Base-by-base conservation (phyloP, 129 eudicot species). In the Oenanthe sinensis region DNA sequence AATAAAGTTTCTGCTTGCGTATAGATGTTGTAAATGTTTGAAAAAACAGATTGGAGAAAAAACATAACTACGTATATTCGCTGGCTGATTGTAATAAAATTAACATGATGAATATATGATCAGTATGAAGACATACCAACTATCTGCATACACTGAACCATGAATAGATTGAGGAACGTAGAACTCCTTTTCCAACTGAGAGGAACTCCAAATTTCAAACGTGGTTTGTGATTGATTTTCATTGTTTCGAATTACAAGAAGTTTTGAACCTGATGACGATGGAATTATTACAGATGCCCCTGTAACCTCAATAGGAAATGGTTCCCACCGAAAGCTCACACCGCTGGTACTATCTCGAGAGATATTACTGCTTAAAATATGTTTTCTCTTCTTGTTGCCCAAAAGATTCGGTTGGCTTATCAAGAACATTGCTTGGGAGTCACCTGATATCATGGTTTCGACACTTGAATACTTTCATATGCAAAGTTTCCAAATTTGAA, bases 241-340 rank as follows among this genome's bases (percentile, higher is more conserved):
- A 45, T 89, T 76, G 76, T 92, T 95, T 86, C 91, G 81, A 75
- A 95, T 82, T 46, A 95, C 75, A 26, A 95, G 95, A 86, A 95
- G 92, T 80, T 92, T 95, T 86, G 95, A 88, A 40, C 97, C 96
- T 78, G 97, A 95, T 49, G 97, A 96, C 33, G 99, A 92, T 20
- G 97, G 97, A 71, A 86, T 88, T 81, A 92, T 85, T 17, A 81
- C 42, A 46, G 99, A 87, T n/a, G 90, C 99, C 68, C 99, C 96
- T 20, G 90, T 82, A 71, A 92, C 75, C 77, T 95, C 96, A 79
- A 85, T 36, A 26, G 99, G 99, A 81, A 95, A 95, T 75, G 97
- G 94, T 39, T 92, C 88, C 97, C 97, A 95, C 39, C 86, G 85
- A 78, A 87, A 90, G 78, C 81, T 80, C 58, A 87, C 82, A 77